Conservation (phyloP, 2,329 filamentous ascomycete species). For the Verruconis gallopava region DNA sequence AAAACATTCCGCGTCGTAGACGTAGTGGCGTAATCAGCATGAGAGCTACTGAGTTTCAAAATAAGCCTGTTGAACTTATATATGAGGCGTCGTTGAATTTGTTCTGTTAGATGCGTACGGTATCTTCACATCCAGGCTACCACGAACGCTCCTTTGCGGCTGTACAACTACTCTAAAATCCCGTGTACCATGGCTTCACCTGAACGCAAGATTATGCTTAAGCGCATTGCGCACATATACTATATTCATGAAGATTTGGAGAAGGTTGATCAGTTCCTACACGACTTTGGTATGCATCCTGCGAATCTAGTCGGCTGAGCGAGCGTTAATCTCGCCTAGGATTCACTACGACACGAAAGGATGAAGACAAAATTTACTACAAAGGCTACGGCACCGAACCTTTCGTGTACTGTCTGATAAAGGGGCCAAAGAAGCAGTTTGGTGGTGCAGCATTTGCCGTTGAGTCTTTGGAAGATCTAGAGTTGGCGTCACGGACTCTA, state of each 20-base stretch:
- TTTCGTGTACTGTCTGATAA: conserved; percentile 1
- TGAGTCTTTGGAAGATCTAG: conserved; percentile 2
- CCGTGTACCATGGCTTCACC: no score
- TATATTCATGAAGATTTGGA: not conserved
- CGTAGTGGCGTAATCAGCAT: no score
- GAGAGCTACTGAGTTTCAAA: no score
- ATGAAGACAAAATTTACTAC: conserved; percentile 1
- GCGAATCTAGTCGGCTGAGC: no score
- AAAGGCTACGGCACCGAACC: conserved; percentile 5
- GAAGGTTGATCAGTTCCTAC: not conserved
- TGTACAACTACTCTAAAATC: no score
- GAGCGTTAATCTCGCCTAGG: no score
- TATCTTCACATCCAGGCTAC: no score
- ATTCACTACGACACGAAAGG: not conserved
- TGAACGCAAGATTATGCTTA: not conserved
- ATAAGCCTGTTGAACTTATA: no score
- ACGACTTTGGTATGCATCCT: not conserved
- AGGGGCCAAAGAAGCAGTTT: not conserved
- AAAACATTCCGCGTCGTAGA: no score
- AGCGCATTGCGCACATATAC: conserved; percentile 1
- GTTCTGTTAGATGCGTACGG: no score
- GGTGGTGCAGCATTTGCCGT: conserved; percentile 4
- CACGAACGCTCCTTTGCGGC: no score
- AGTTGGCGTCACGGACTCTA: not conserved
- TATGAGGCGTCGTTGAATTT: no score